Percentiles rank a stretch among this genome's conserved stretches.
phyloP scores from a whole-genome alignment of 805 yeast species.

The Nakazawaea anatomiae region DNA sequence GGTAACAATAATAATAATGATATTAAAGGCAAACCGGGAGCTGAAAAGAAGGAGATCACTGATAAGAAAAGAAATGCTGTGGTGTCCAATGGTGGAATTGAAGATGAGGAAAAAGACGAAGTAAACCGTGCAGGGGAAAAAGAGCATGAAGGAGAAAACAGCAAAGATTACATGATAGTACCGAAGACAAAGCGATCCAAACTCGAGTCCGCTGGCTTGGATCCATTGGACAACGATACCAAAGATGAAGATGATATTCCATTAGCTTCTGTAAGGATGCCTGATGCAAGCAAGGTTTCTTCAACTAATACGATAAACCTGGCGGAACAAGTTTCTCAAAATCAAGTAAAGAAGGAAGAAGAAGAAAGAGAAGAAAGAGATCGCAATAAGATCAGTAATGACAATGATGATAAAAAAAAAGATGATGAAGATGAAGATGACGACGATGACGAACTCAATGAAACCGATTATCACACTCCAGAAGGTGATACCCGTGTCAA shows the following conservation, averaged over 20 bases:
- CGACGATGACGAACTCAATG: conserved; percentile 13
- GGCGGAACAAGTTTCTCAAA: background rate
- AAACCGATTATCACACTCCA: conserved; percentile 33
- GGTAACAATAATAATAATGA: too few species aligned
- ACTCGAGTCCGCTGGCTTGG: conserved; percentile 10
- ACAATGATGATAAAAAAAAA: background rate
- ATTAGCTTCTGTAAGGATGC: background rate
- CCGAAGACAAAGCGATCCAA: conserved; percentile 15
- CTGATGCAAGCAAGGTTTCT: background rate
- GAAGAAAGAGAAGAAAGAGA: too few species aligned
- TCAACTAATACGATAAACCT: background rate
- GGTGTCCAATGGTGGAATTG: background rate
- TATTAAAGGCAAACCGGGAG: background rate
- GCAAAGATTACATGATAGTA: conserved; percentile 9
- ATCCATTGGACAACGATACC: conserved; percentile 1
- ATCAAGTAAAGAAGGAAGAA: background rate
- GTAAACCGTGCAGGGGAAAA: conserved; percentile 6
- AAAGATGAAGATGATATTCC: conserved; percentile 11
- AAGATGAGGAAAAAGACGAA: background rate
- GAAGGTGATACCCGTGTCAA: conserved; percentile 55
- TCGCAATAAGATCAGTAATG: background rate
- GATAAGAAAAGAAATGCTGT: background rate
- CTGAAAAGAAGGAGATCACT: background rate
- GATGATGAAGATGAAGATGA: conserved; percentile 4
- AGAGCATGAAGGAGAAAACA: conserved; percentile 1